A percentile compares a stretch with the other conserved stretches of the same genome.
These are phyloP conservation scores for Basidiobolus meristosporus DNA, from an alignment of 371 early-diverging fungal species.

Conservation along the genomic window DNA sequence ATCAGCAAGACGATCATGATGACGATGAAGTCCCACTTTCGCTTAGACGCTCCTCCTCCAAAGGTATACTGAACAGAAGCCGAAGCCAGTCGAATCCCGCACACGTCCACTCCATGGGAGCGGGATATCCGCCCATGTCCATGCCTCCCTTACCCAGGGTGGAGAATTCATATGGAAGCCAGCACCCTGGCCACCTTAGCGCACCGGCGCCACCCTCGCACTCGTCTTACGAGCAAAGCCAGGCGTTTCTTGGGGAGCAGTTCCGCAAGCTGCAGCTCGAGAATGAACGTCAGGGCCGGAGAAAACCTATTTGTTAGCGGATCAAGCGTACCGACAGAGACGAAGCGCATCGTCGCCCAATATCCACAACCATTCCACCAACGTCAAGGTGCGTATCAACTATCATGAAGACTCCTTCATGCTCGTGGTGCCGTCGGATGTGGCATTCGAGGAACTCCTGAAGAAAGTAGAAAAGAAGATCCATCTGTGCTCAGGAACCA, in stretches of 20 bases:
- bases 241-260: not conserved
- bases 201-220: no score
- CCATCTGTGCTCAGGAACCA: conserved; percentile 46
- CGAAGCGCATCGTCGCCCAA: conserved; percentile 1
- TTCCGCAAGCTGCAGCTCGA: not conserved
- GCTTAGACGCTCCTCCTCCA: no score
- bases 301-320: not conserved
- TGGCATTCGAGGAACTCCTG: conserved; percentile 52
- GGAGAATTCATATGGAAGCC: no score
- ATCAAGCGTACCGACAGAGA: no score
- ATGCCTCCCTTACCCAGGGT: no score
- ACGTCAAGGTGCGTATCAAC: conserved; percentile 68
- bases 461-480: conserved; percentile 75
- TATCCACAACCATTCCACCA: conserved; percentile 3
- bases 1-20: no score
- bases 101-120: no score
- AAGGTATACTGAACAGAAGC: no score
- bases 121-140: no score
- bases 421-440: conserved; percentile 53
- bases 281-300: not conserved
- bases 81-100: no score
- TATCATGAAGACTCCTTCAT: conserved; percentile 70
- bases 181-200: no score
- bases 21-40: no score
- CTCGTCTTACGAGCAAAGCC: not conserved